Percentiles rank a stretch among this genome's conserved stretches.
These are phyloP conservation scores for Beta lomatogona DNA, from an alignment of 179 eudicot species.

Conservation along the genomic window DNA sequence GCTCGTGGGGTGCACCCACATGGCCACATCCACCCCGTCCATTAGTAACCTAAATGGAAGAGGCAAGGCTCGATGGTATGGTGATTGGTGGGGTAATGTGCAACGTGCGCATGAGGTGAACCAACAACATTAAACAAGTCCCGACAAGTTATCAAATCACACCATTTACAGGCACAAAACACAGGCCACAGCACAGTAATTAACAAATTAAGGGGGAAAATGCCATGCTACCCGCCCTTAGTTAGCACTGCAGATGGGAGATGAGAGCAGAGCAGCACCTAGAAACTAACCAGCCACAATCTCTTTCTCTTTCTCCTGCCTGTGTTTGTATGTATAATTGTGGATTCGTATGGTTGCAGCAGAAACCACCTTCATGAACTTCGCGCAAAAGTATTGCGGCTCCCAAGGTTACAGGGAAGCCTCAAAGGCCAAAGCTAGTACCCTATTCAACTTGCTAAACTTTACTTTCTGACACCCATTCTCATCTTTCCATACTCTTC, in stretches of 20 bases:
- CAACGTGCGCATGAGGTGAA: not conserved
- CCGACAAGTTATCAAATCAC: slow-evolving; percentile 14
- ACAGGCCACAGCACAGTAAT: not conserved
- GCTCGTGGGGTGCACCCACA: too few relatives aligned
- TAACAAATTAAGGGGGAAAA: not conserved
- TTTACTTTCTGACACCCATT: not conserved
- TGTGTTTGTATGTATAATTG: not conserved
- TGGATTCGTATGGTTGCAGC: slow-evolving; percentile 2
- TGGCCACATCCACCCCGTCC: too few relatives aligned
- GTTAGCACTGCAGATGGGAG: too few relatives aligned
- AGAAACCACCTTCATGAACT: slow-evolving; percentile 3
- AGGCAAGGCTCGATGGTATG: not conserved
- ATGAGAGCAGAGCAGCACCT: not conserved
- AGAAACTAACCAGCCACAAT: not conserved
- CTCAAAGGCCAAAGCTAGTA: not conserved
- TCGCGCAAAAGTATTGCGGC: not conserved
- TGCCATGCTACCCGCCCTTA: not conserved
- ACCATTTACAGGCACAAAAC: too few relatives aligned
- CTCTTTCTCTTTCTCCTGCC: too few relatives aligned
- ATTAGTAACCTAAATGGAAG: too few relatives aligned
- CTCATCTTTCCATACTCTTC: not conserved
- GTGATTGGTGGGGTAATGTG: not conserved
- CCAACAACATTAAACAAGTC: not conserved
- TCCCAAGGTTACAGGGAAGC: not conserved
- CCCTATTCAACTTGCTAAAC: not conserved